Conservation (phyloP, 2,329 filamentous ascomycete genomes). For the Diplodia corticola region DNA sequence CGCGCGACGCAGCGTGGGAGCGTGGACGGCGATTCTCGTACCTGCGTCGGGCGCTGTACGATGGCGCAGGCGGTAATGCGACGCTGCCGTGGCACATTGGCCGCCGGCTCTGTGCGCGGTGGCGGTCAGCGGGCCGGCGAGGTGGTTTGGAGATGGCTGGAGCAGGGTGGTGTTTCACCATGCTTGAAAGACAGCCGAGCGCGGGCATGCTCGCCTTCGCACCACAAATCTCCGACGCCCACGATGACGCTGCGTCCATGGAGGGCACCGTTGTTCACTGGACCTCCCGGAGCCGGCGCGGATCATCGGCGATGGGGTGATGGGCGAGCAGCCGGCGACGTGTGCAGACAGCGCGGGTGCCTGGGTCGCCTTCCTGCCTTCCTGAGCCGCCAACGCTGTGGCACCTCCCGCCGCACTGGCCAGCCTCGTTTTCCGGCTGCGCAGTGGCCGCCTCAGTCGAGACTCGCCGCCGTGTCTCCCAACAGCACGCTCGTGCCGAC, state of each 20-base stretch:
- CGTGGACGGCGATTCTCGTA: not conserved
- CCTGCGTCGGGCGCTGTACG: not conserved
- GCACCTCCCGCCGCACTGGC: constrained; percentile 3
- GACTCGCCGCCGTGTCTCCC: not conserved
- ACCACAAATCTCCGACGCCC: constrained; percentile 5
- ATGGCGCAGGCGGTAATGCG: not conserved
- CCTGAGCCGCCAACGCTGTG: not conserved
- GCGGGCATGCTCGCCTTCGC: not conserved
- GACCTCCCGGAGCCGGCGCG: not conserved
- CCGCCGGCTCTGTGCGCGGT: not conserved
- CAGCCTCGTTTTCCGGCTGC: not conserved
- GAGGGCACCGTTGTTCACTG: not conserved
- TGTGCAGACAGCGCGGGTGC: not conserved
- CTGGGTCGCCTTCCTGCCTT: not conserved
- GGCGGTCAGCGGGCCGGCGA: constrained; percentile 15
- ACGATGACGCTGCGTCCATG: not conserved
- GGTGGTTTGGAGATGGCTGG: not conserved
- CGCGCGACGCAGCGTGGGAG: not conserved
- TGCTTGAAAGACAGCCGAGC: not conserved
- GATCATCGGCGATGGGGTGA: not conserved
- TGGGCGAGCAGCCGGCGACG: not conserved
- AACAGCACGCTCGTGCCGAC: not conserved
- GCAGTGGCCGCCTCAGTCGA: constrained; percentile 7
- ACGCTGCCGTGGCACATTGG: constrained; percentile 18
- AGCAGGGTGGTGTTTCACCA: constrained; percentile 18